Evolutionary conservation across 2,329 filamentous ascomycete species (phyloP).

Genomic region (Alternaria hordeiaustralica): DNA sequence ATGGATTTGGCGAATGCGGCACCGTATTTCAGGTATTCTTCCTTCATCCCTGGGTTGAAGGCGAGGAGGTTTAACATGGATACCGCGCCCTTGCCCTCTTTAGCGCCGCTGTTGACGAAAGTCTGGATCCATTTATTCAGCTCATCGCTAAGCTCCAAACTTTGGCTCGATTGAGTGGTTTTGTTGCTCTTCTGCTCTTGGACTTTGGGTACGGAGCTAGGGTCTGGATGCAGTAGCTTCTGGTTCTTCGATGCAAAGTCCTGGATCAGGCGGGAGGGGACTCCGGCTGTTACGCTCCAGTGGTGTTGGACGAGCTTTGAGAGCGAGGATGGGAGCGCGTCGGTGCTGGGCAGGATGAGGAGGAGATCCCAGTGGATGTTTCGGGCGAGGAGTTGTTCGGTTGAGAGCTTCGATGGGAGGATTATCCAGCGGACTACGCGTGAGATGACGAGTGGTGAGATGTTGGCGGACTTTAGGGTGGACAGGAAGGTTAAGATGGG

Average conservation of each 20-base stretch:
- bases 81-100: conserved; percentile 54
- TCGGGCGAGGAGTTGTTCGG: conserved; percentile 49
- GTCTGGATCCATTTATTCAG: conserved; percentile 58
- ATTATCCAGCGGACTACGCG: conserved; percentile 59
- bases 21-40: conserved; percentile 64
- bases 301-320: conserved; percentile 32
- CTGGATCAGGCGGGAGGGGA: conserved; percentile 52
- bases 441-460: conserved; percentile 53
- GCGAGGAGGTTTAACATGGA: conserved; percentile 70
- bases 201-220: conserved; percentile 44
- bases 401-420: conserved; percentile 53
- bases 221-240: conserved; percentile 47
- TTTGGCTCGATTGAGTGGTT: conserved; percentile 23
- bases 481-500: conserved; percentile 51
- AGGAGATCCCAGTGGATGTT: conserved; percentile 57
- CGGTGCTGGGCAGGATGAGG: conserved; percentile 49
- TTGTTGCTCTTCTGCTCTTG: conserved; percentile 28
- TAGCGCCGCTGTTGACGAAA: conserved; percentile 26
- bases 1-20: conserved; percentile 58
- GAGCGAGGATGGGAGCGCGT: conserved; percentile 36
- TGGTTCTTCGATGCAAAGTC: conserved; percentile 49
- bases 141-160: conserved; percentile 62
- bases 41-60: conserved; percentile 61
- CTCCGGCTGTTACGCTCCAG: conserved; percentile 51
- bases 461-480: conserved; percentile 41